phyloP scores from a whole-genome alignment of 139 green algal species.

The Volvox africanus region DNA sequence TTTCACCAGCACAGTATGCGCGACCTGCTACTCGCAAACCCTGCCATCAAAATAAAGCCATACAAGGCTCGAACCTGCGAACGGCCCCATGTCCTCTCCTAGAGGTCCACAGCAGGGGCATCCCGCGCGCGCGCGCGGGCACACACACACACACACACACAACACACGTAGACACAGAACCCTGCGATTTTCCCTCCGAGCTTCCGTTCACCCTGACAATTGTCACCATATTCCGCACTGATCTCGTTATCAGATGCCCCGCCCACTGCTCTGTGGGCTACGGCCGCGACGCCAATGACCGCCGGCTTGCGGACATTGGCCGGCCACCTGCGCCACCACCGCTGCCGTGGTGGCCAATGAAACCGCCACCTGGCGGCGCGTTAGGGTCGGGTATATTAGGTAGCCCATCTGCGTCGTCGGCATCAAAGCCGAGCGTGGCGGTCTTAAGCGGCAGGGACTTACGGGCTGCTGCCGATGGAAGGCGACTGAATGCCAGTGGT shows the following conservation, averaged over 20 bases:
- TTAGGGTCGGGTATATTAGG: slow-evolving; percentile 29
- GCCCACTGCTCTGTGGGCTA: not conserved
- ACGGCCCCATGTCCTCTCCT: too few relatives aligned
- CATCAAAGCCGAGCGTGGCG: slow-evolving; percentile 27
- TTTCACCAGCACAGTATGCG: too few relatives aligned
- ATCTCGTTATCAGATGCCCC: too few relatives aligned
- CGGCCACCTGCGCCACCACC: not conserved
- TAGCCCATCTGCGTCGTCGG: not conserved
- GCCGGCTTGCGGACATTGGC: not conserved
- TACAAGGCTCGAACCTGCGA: too few relatives aligned
- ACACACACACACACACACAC: too few relatives aligned
- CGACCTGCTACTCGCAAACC: too few relatives aligned
- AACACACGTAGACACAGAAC: not conserved
- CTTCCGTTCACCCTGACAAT: too few relatives aligned
- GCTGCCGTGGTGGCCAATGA: not conserved
- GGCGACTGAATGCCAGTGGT: slow-evolving; percentile 11
- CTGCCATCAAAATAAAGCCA: too few relatives aligned
- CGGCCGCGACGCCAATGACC: not conserved
- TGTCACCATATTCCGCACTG: too few relatives aligned
- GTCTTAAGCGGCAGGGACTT: slow-evolving; percentile 18
- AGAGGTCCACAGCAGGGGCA: too few relatives aligned
- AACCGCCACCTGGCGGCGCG: not conserved
- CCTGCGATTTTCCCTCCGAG: too few relatives aligned
- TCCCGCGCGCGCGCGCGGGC: too few relatives aligned
- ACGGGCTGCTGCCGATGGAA: not conserved